These are phyloP conservation scores for Juncus effusus DNA, from an alignment of 176 grass and related monocot species.

Conservation along the genomic window DNA sequence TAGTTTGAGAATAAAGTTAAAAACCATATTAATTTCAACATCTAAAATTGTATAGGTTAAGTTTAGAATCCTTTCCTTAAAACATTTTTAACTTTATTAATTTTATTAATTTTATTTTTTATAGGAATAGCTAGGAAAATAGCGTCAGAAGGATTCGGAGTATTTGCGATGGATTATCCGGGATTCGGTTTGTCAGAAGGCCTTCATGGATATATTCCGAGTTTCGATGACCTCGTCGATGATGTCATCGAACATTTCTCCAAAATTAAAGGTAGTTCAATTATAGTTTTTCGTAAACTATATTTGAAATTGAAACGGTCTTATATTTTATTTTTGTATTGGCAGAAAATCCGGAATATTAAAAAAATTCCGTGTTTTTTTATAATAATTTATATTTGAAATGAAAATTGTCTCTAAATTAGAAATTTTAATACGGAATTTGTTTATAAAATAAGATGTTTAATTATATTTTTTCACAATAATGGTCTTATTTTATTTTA, in stretches of 20 bases:
- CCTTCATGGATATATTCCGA: conserved; percentile 93
- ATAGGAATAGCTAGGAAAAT: conserved; percentile 84
- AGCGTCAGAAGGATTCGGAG: conserved; percentile 75
- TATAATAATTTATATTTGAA: too few relatives aligned
- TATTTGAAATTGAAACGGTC: background rate
- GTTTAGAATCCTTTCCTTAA: too few relatives aligned
- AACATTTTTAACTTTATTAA: too few relatives aligned
- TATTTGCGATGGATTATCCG: conserved; percentile 93
- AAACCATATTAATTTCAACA: too few relatives aligned
- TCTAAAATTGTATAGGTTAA: too few relatives aligned
- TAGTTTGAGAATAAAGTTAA: too few relatives aligned
- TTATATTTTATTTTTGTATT: background rate
- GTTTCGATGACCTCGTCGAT: conserved; percentile 67
- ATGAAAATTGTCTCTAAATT: background rate
- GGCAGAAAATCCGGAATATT: conserved; percentile 65
- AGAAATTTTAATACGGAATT: conserved; percentile 1
- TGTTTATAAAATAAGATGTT: background rate
- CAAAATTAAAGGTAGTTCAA: conserved; percentile 62
- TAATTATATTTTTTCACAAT: background rate
- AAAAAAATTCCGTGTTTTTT: conserved; percentile 67
- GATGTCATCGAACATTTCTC: conserved; percentile 69
- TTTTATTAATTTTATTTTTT: background rate
- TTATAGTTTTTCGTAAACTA: background rate
- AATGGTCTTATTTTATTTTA: background rate
- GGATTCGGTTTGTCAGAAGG: conserved; percentile 96